Percentiles rank a stretch among this genome's conserved stretches.
phyloP scores from a whole-genome alignment of 108 stramenopile genomes.

The Skeletonema menzelii region DNA sequence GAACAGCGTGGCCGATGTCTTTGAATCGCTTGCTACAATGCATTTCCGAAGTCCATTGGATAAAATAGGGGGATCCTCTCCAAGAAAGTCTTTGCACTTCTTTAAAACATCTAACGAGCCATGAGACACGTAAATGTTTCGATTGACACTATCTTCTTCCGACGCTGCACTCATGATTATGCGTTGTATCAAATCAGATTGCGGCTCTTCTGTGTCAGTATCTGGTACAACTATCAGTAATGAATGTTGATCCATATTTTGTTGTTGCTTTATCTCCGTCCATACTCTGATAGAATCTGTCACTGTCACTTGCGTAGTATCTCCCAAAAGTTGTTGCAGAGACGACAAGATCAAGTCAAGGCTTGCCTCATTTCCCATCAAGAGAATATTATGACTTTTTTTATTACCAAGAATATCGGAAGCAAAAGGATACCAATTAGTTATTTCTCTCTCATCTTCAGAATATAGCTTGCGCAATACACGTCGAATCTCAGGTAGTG shows the following conservation, averaged over 20 bases:
- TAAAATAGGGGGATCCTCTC: constrained; percentile 25
- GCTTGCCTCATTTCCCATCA: constrained; percentile 33
- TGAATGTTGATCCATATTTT: neutral
- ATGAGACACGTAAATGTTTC: constrained; percentile 28
- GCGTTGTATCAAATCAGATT: constrained; percentile 24
- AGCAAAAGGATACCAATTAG: constrained; percentile 24
- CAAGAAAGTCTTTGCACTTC: constrained; percentile 30
- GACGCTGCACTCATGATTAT: constrained; percentile 10
- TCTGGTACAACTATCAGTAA: constrained; percentile 37
- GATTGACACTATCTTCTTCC: neutral
- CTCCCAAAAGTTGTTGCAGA: constrained; percentile 18
- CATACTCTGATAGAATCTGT: constrained; percentile 18
- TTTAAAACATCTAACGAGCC: constrained; percentile 36
- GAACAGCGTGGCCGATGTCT: constrained; percentile 17
- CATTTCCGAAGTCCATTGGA: constrained; percentile 29
- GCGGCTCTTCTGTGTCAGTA: constrained; percentile 17
- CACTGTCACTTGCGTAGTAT: constrained; percentile 18
- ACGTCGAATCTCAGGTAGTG: constrained; percentile 28
- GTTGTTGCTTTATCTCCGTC: neutral
- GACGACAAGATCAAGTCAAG: constrained; percentile 16
- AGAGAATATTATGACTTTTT: constrained; percentile 4
- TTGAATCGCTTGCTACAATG: neutral
- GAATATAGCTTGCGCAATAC: constrained; percentile 11
- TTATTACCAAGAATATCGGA: constrained; percentile 21
- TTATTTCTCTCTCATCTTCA: neutral